These are phyloP conservation scores for Tylopilus subfusipes DNA, from an alignment of 768 basidiomycete species.

Conservation along the genomic window DNA sequence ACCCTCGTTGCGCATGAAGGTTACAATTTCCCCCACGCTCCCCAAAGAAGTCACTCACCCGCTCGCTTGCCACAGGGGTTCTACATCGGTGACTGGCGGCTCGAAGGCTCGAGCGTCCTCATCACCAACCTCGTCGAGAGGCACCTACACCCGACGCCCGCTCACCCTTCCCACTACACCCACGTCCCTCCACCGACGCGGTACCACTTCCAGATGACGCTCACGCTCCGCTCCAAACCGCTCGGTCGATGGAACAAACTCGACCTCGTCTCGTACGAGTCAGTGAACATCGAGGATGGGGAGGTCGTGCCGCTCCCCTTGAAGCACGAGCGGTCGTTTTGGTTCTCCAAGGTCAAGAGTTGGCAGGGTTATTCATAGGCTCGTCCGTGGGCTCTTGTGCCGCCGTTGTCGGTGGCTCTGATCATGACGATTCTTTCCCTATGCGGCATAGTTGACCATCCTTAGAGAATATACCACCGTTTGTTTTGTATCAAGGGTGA, in stretches of 20 bases:
- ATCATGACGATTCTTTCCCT: neutral
- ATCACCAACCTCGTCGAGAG: conserved; percentile 62
- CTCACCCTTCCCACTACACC: conserved; percentile 7
- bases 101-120: conserved; percentile 57
- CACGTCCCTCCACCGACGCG: conserved; percentile 30
- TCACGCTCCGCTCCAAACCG: conserved; percentile 69
- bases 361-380: conserved; percentile 36
- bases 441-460: neutral
- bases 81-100: conserved; percentile 66
- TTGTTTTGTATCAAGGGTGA: neutral
- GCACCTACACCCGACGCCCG: conserved; percentile 3
- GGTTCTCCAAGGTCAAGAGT: conserved; percentile 88
- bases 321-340: conserved; percentile 87
- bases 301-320: conserved; percentile 66
- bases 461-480: neutral
- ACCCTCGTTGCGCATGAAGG: conserved; percentile 77
- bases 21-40: conserved; percentile 17
- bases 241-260: conserved; percentile 80
- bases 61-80: conserved; percentile 51
- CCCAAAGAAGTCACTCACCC: neutral
- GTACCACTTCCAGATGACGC: conserved; percentile 73
- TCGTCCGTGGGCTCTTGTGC: neutral
- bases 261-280: conserved; percentile 69
- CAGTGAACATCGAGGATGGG: conserved; percentile 71
- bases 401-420: neutral